These are phyloP conservation scores for Xerocomellus chrysenteron DNA, from an alignment of 768 basidiomycete species.

Conservation along the genomic window DNA sequence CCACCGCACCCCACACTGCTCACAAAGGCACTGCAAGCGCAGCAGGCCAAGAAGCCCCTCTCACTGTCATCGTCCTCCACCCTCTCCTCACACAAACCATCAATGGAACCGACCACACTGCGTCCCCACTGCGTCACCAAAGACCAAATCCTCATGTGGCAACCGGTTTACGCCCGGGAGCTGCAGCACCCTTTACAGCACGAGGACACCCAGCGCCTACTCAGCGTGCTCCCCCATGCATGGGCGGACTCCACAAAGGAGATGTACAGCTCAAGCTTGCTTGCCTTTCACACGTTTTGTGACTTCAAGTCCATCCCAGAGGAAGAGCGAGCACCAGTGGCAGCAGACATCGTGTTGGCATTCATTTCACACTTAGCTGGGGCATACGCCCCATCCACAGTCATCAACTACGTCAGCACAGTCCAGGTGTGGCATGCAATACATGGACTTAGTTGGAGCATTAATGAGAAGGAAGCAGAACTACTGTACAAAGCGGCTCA, in stretches of 20 bases:
- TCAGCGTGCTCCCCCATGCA: neutral
- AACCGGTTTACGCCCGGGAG: rapidly evolving
- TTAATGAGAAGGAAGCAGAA: neutral
- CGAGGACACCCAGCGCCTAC: neutral
- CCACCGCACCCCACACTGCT: neutral
- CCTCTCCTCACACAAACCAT: too few relatives aligned
- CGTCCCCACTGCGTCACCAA: neutral
- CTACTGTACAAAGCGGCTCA: neutral
- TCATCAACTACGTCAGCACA: neutral
- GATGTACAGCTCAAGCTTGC: neutral
- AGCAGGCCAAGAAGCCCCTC: too few relatives aligned
- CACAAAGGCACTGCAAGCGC: neutral
- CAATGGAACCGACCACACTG: too few relatives aligned
- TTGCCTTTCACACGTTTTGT: neutral
- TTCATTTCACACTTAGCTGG: neutral
- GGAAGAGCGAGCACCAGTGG: neutral
- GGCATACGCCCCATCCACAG: neutral
- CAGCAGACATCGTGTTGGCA: neutral
- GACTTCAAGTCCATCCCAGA: neutral
- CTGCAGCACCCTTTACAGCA: neutral
- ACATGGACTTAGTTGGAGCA: neutral
- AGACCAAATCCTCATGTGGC: too few relatives aligned
- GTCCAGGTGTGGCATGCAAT: neutral
- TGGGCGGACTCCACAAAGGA: neutral
- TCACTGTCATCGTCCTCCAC: too few relatives aligned